These are phyloP conservation scores for Volvariella volvacea DNA, from an alignment of 1,284 basidiomycete species.

Conservation along the genomic window DNA sequence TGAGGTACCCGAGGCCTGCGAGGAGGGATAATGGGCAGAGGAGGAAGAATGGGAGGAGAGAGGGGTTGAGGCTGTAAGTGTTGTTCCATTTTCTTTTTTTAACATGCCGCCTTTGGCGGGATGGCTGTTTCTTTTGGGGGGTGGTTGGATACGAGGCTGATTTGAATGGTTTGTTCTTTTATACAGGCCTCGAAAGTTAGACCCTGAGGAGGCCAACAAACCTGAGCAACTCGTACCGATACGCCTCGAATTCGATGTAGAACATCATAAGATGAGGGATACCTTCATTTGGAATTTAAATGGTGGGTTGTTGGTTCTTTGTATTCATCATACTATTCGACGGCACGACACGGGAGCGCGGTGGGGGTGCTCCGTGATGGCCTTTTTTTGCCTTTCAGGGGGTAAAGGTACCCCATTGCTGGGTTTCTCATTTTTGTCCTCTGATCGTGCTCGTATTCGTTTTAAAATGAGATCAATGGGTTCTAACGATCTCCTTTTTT, in stretches of 20 bases:
- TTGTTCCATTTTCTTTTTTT: conserved; percentile 12
- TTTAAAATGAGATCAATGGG: conserved; percentile 4
- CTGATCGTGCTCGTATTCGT: conserved; percentile 15
- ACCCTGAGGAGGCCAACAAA: conserved; percentile 49
- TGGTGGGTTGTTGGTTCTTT: no score
- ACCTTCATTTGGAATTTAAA: conserved; percentile 97
- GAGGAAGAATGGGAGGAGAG: conserved; percentile 53
- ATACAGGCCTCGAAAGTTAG: conserved; percentile 55
- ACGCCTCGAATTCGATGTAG: conserved; percentile 90
- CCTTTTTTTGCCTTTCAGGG: no score
- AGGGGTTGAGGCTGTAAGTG: conserved; percentile 67
- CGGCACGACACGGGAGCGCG: no score
- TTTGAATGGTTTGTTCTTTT: conserved; percentile 9
- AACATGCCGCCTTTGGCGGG: no score
- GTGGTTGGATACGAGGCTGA: conserved; percentile 4
- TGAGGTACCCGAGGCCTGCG: conserved; percentile 56
- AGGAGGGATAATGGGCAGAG: conserved; percentile 30
- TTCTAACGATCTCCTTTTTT: conserved; percentile 6
- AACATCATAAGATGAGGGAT: conserved; percentile 88
- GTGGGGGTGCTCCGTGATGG: no score
- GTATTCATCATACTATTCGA: no score
- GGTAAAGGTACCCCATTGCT: no score
- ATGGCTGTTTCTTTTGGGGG: no score
- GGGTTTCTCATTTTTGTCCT: no score
- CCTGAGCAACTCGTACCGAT: conserved; percentile 88